Evolutionary conservation across 768 basidiomycete species (phyloP), one percentile per base, ranked within the genome.

Genomic region (Lactifluus echinatus): DNA sequence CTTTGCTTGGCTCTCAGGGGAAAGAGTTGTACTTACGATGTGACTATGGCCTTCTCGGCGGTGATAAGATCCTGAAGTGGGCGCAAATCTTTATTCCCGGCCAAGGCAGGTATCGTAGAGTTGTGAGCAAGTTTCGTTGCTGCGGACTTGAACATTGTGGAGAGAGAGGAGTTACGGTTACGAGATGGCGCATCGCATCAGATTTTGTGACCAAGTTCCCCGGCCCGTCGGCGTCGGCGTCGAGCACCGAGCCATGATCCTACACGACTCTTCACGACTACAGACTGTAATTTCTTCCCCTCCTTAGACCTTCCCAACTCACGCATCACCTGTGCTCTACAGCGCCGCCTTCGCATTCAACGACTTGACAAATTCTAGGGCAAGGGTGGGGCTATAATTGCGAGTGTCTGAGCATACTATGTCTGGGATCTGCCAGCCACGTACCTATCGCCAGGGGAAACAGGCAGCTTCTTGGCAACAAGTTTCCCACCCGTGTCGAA

Each of bases 401-500:
- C 43, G 19, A 58, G 42, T 14, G 45, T n/a, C 17, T 54, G 21
- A 42, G 45, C 34, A 53, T 12, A 19, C 37, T 40, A 55, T 33
- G 26, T 21, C 23, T 31, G 47, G 5, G 29, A 19, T 33, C 56
- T 31, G 50, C 8, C 8, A 15, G 21, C 15, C 8, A 61, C 75
- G 52, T 53, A 87, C 90, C 91, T 95, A 55, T 94, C 89, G 0
- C 68, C 84, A 2, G 93, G 89, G 66, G 92, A 88, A 48, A 95
- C 93, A 1, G 91, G 90, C 15, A 90, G 73, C 66, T 83, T 84
- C 73, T 83, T 89, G 15, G 94, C 86, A 3, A 95, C 71, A 42
- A 98, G 75, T 69, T 90, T 90, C 1, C 93, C 94, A 6, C 91
- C 93, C 69, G 89, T 88, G 63, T 83, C 89, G 64, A 97, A 95